Evolutionary conservation across 306 rosid species (phyloP), one percentile per base, ranked within the genome.

Genomic region (Clitoria ternatea): DNA sequence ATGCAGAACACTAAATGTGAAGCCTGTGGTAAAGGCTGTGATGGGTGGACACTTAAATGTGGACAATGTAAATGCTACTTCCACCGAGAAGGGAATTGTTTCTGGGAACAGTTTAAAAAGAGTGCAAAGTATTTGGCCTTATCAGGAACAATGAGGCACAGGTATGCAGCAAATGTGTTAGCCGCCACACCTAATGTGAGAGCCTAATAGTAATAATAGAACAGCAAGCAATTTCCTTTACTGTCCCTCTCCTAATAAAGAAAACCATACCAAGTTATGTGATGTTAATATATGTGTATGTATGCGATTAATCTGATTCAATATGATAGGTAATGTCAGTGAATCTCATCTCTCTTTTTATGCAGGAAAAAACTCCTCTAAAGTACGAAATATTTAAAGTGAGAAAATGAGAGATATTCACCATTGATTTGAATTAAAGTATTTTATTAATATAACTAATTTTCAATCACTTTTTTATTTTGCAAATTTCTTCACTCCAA

Each of bases 11-110:
- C 3, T 17, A 5, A 15, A 32, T 59, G 65, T 32, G 9, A 33
- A 59, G 27, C 44, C 1, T 59, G 65, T 59, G 65, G 65, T 33
- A 44, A 59, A 17, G 1, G 9, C 9, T 32, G 65, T 27, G 33
- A 59, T 8, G 65, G 65, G 1, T 59, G 24, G 65, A 59, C 65
- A 15, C 65, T 59, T 59, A 44, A 59, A 32, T 59, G 65, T 59
- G 44, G 1, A 8, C 27, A 32, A 59, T 59, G 65, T 27, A 33
- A 59, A 59, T 0, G 1, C 44, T 59, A 32, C 65, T 59, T 59
- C 33, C 65, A 33, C 9, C n/a, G 44, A 1, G 65, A 59, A 32
- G 65, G 44, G 4, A 26, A 32, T 43, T 59, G 65, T 17, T 59
- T 59, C 3, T 59, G 65, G 65, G 33, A 59, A 17, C 26, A 17